Conservation (phyloP, 2,329 filamentous ascomycete genomes). For the Chalaropsis ovoidea region DNA sequence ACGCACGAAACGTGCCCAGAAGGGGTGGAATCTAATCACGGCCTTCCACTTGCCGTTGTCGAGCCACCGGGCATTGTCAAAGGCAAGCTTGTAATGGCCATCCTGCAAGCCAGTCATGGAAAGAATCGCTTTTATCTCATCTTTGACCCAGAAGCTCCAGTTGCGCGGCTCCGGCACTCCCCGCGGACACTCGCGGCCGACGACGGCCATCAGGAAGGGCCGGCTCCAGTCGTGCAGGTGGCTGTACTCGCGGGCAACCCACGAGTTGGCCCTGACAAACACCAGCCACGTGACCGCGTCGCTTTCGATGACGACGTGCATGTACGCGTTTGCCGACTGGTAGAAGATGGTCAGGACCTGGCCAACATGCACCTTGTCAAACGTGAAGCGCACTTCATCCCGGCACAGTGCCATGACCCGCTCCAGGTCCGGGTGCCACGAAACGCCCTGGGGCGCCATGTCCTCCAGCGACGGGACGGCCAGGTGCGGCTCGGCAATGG, state of each 20-base stretch:
- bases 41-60: constrained; percentile 19
- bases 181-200: neutral
- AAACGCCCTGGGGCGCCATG: constrained; percentile 1
- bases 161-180: constrained; percentile 6
- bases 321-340: constrained; percentile 10
- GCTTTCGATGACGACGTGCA: constrained; percentile 23
- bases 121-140: constrained; percentile 9
- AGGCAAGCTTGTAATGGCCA: constrained; percentile 10
- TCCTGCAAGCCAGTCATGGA: constrained; percentile 14
- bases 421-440: neutral
- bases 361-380: constrained; percentile 9
- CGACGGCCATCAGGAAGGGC: constrained; percentile 17
- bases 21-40: constrained; percentile 18
- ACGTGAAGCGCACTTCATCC: constrained; percentile 4
- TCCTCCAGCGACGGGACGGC: constrained; percentile 8
- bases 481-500: constrained; percentile 6
- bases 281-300: constrained; percentile 25
- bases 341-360: constrained; percentile 17
- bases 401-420: constrained; percentile 20
- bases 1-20: constrained; percentile 4
- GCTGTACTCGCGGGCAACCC: constrained; percentile 3
- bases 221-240: constrained; percentile 10
- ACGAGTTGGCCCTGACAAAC: constrained; percentile 18
- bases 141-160: constrained; percentile 20
- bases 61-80: constrained; percentile 3